phyloP scores from a whole-genome alignment of 257 asterid species.

The Penstemon barbatus region DNA sequence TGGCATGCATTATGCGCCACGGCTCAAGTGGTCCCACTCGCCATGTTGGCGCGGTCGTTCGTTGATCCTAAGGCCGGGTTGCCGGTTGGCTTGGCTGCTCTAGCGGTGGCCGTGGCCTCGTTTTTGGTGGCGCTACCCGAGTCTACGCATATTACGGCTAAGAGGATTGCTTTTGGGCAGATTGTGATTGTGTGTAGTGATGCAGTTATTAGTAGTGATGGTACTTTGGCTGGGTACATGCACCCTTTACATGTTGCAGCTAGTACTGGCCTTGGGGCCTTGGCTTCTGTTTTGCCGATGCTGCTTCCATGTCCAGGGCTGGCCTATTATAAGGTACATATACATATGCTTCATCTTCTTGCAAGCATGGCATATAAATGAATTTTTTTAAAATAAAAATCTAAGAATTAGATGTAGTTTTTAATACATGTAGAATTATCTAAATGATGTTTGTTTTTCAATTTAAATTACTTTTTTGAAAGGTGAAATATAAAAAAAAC shows the following conservation, averaged over 20 bases:
- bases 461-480: no score
- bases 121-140: slow-evolving; percentile 58
- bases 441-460: no score
- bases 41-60: slow-evolving; percentile 37
- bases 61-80: slow-evolving; percentile 26
- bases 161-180: slow-evolving; percentile 68
- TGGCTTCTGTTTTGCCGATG: slow-evolving; percentile 54
- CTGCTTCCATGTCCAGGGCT: slow-evolving; percentile 53
- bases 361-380: background rate
- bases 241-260: slow-evolving; percentile 57
- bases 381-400: no score
- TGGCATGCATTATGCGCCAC: slow-evolving; percentile 63
- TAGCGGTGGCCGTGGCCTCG: slow-evolving; percentile 36
- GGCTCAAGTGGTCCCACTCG: slow-evolving; percentile 50
- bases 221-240: slow-evolving; percentile 16
- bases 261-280: slow-evolving; percentile 51
- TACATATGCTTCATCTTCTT: background rate
- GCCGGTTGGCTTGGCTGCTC: slow-evolving; percentile 36
- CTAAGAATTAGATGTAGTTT: no score
- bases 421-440: no score
- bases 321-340: slow-evolving; percentile 48
- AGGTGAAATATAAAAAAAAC: no score
- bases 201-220: slow-evolving; percentile 33
- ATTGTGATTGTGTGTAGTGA: slow-evolving; percentile 51
- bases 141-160: slow-evolving; percentile 44